Base-by-base conservation (phyloP, 352 stramenopile species). In the Plasmopara viticola region DNA sequence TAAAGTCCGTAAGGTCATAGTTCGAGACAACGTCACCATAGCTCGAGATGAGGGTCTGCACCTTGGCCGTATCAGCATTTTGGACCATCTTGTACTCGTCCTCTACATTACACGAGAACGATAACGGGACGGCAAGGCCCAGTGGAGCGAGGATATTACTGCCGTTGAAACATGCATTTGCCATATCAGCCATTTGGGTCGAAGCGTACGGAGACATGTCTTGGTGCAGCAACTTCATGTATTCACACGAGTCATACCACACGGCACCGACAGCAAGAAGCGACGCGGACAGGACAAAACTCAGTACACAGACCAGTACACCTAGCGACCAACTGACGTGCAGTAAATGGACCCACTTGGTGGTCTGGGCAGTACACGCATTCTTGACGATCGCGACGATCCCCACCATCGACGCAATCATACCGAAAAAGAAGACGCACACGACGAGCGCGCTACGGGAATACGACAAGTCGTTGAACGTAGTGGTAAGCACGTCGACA, bases 201-300 rank as follows among this genome's bases (percentile, higher is more conserved):
- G 82, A 74, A 37, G 87, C 83, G 41, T 87, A 92, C 25, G 82
- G 78, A 31, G 77, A 74, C 49, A 89, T 74, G 44, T 92, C 74
- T 10, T 64, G 61, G 52, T 88, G 78, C 14, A 90, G 31, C n/a
- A 90, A 70, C 52, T 79, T 84, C 72, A 92, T 82, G 58, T 92
- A 90, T 44, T 81, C 80, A 64, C 82, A 92, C 13, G 72, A 74
- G 42, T 92, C 82, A 51, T 78, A 90, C 78, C 78, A 92, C 33
- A 92, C 62, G 35, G 79, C 82, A 13, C 71, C 76, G 18, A 92
- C 78, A 2, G 82, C 82, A 9, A 92, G 72, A 12, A 92, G 59
- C 1, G 75, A 86, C 6, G 79, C 69, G 1, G 79, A 77, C 3
- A 90, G 53, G 6, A 90, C 76, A 43, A 93, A 93, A 13, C 78